Percentiles rank a stretch among this genome's conserved stretches.
These are phyloP conservation scores for Pochonia chlamydosporia DNA, from an alignment of 2,329 filamentous ascomycete species.

Conservation along the genomic window DNA sequence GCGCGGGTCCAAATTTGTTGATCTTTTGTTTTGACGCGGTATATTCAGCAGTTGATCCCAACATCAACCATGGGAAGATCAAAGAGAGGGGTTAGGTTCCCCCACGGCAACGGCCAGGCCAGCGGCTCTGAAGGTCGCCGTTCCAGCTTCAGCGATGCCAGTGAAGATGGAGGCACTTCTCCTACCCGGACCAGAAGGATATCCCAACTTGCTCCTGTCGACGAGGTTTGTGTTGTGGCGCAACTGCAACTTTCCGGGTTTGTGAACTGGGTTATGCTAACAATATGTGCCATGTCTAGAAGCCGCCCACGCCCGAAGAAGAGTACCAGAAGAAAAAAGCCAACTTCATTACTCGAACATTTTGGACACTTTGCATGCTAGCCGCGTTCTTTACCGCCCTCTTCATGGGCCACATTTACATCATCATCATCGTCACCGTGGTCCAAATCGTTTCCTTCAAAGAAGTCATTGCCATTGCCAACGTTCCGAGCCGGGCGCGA, in stretches of 20 bases:
- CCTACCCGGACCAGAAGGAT: slow-evolving; percentile 23
- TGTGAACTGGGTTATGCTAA: slow-evolving; percentile 15
- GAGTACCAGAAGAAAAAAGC: slow-evolving; percentile 99
- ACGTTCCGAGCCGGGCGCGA: slow-evolving; percentile 84
- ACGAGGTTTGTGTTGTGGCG: slow-evolving; percentile 24
- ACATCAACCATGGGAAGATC: slow-evolving; percentile 26
- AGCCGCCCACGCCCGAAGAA: slow-evolving; percentile 34
- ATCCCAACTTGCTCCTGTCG: slow-evolving; percentile 25
- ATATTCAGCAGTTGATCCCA: not conserved
- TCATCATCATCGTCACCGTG: slow-evolving; percentile 86
- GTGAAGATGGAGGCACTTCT: slow-evolving; percentile 44
- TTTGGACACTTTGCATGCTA: slow-evolving; percentile 99
- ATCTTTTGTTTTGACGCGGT: too few relatives aligned
- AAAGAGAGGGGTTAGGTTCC: slow-evolving; percentile 50
- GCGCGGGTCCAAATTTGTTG: not conserved
- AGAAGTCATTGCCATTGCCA: slow-evolving; percentile 96
- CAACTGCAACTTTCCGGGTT: not conserved
- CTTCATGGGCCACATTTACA: slow-evolving; percentile 96
- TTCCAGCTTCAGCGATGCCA: slow-evolving; percentile 66
- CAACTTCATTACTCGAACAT: slow-evolving; percentile 92
- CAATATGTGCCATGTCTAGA: slow-evolving; percentile 27
- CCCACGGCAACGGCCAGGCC: slow-evolving; percentile 39
- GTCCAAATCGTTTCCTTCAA: slow-evolving; percentile 98
- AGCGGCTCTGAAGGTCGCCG: slow-evolving; percentile 49
- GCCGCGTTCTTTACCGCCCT: slow-evolving; percentile 84